Evolutionary conservation across 352 stramenopile species (phyloP).

Genomic region (Phytophthora sp.): DNA sequence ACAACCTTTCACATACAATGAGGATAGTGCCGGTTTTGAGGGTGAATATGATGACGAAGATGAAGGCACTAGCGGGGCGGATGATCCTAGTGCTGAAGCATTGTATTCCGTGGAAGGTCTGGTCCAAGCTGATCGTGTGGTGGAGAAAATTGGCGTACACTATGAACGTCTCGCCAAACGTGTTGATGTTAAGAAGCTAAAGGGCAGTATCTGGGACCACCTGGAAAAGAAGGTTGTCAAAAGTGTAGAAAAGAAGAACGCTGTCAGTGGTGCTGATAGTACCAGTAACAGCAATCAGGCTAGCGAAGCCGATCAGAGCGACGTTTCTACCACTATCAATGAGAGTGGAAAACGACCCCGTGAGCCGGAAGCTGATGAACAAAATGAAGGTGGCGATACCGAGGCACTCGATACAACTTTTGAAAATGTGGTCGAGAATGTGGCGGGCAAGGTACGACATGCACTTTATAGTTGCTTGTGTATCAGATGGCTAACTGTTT

Average conservation of each 20-base stretch:
- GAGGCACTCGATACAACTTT: slow-evolving; percentile 76
- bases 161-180: slow-evolving; percentile 96
- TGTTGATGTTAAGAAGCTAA: slow-evolving; percentile 97
- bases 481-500: slow-evolving; percentile 1
- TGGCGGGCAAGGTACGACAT: slow-evolving; percentile 75
- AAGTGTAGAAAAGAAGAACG: slow-evolving; percentile 26
- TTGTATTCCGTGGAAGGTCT: slow-evolving; percentile 64
- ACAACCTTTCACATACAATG: slow-evolving; percentile 44
- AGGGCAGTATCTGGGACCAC: slow-evolving; percentile 94
- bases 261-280: neutral
- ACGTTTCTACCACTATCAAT: slow-evolving; percentile 13
- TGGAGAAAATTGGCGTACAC: slow-evolving; percentile 94
- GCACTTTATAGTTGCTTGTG: neutral
- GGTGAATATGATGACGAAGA: slow-evolving; percentile 51
- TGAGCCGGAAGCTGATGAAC: slow-evolving; percentile 28
- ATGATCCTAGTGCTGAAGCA: slow-evolving; percentile 32
- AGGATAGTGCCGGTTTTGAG: slow-evolving; percentile 48
- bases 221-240: slow-evolving; percentile 53
- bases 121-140: slow-evolving; percentile 89
- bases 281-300: neutral
- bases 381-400: slow-evolving; percentile 17
- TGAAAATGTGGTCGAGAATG: slow-evolving; percentile 89
- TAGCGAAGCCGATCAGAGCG: slow-evolving; percentile 2
- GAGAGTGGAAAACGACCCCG: slow-evolving; percentile 40
- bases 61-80: slow-evolving; percentile 29